These are phyloP conservation scores for Kernera saxatilis DNA, from an alignment of 345 rosid species.

Conservation along the genomic window DNA sequence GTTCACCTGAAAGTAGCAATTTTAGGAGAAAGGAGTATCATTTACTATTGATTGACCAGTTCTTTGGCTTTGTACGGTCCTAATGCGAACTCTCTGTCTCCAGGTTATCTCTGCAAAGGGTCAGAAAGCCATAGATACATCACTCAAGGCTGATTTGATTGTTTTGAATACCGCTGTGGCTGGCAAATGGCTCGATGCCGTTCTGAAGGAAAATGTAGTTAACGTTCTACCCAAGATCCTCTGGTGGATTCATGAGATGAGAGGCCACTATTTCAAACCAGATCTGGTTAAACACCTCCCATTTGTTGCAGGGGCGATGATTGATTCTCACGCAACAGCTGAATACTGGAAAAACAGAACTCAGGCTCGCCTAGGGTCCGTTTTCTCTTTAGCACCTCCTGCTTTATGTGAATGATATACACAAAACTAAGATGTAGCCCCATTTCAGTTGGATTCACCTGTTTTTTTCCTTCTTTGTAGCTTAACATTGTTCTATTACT, in stretches of 20 bases:
- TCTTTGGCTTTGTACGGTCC: no score
- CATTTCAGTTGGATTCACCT: not conserved
- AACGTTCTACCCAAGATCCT: conserved; percentile 67
- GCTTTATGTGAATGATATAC: not conserved
- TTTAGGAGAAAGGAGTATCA: not conserved
- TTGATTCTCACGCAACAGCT: conserved; percentile 83
- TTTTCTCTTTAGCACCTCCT: not conserved
- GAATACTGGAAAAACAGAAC: conserved; percentile 87
- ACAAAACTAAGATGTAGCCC: not conserved
- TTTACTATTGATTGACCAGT: not conserved
- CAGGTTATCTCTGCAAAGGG: conserved; percentile 67
- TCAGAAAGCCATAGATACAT: conserved; percentile 55
- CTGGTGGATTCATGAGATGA: conserved; percentile 99
- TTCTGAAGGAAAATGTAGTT: conserved; percentile 60
- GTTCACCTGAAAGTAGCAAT: not conserved
- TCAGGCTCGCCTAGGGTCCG: conserved; percentile 60
- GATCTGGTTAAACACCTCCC: conserved; percentile 91
- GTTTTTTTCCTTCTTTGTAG: not conserved
- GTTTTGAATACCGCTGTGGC: conserved; percentile 88
- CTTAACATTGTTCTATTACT: not conserved
- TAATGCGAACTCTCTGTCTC: not conserved
- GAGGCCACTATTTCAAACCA: conserved; percentile 78
- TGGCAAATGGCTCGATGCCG: conserved; percentile 86
- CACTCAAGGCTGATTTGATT: conserved; percentile 72
- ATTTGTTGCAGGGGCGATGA: conserved; percentile 85